Percentiles rank a stretch among this genome's conserved stretches.
Evolutionary conservation across 768 basidiomycete genomes (phyloP).

Genomic region (Suillus paluster): DNA sequence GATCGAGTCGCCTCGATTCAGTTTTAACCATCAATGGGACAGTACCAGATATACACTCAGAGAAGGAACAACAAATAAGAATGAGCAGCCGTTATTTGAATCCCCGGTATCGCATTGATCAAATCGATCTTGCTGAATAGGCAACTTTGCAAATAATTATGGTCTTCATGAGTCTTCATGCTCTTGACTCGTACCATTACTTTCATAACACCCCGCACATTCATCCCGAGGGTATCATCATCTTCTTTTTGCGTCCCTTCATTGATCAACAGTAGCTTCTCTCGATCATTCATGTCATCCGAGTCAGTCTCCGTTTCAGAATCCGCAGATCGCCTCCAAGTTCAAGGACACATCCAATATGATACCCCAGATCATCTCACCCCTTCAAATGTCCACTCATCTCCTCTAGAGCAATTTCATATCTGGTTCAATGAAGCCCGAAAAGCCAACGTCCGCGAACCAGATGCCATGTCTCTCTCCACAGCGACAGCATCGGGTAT

Average conservation of each 20-base stretch:
- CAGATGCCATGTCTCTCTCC: constrained; percentile 88
- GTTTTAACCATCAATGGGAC: no score
- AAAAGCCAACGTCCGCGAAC: constrained; percentile 69
- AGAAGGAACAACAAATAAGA: no score
- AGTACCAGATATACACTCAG: no score
- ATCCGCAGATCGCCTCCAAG: constrained; percentile 58
- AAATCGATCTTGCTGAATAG: neutral
- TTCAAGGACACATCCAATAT: constrained; percentile 82
- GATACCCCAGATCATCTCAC: constrained; percentile 65
- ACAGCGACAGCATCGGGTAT: constrained; percentile 73
- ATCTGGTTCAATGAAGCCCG: constrained; percentile 79
- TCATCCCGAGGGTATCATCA: neutral
- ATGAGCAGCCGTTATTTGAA: neutral
- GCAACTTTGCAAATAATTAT: neutral
- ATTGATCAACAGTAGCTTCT: constrained; percentile 2
- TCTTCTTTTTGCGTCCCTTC: neutral
- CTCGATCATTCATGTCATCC: constrained; percentile 23
- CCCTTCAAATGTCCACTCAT: constrained; percentile 60
- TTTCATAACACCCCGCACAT: neutral
- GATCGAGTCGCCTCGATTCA: no score
- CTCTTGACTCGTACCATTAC: constrained; percentile 10
- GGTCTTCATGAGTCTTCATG: constrained; percentile 5
- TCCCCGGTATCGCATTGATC: neutral
- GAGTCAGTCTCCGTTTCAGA: constrained; percentile 45
- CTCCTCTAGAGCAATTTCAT: constrained; percentile 86